Percentiles rank a stretch among this genome's conserved stretches.
Evolutionary conservation across 768 basidiomycete species (phyloP).

Genomic region (Phallus indusiatus): DNA sequence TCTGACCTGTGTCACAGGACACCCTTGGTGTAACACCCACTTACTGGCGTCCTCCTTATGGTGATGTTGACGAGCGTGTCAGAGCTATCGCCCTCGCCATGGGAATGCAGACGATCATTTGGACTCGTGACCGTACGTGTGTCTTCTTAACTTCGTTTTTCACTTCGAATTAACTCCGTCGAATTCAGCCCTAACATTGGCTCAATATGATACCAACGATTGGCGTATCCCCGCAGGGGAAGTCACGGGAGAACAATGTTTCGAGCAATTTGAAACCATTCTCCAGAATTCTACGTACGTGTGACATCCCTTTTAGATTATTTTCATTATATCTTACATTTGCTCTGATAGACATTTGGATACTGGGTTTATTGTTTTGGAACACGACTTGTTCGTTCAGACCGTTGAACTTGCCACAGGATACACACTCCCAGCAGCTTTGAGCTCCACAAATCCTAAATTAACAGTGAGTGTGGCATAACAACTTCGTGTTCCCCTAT

Average conservation of each 20-base stretch:
- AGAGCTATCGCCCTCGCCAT: conserved; percentile 84
- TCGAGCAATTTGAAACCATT: conserved; percentile 63
- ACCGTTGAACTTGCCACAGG: conserved; percentile 38
- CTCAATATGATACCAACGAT: conserved; percentile 70
- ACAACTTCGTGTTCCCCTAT: conserved; percentile 29
- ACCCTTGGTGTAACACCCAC: conserved; percentile 70
- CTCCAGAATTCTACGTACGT: conserved; percentile 56
- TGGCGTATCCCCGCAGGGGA: conserved; percentile 79
- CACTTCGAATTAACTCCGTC: neutral
- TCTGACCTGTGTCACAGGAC: conserved; percentile 10
- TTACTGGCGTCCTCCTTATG: conserved; percentile 73
- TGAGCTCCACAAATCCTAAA: conserved; percentile 15
- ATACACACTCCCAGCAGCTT: conserved; percentile 33
- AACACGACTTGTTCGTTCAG: conserved; percentile 70
- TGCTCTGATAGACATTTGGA: conserved; percentile 14
- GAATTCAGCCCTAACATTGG: conserved; percentile 14
- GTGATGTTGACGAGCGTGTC: conserved; percentile 90
- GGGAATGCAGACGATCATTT: conserved; percentile 87
- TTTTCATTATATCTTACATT: conserved; percentile 1
- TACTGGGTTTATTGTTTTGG: conserved; percentile 73
- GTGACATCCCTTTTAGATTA: conserved; percentile 27
- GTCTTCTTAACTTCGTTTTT: conserved; percentile 11
- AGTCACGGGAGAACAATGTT: conserved; percentile 57
- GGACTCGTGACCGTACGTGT: conserved; percentile 57
- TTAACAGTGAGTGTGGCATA: conserved; percentile 20